Base-by-base conservation (phyloP, 441 rosid species). In the Theobroma grandiflorum region DNA sequence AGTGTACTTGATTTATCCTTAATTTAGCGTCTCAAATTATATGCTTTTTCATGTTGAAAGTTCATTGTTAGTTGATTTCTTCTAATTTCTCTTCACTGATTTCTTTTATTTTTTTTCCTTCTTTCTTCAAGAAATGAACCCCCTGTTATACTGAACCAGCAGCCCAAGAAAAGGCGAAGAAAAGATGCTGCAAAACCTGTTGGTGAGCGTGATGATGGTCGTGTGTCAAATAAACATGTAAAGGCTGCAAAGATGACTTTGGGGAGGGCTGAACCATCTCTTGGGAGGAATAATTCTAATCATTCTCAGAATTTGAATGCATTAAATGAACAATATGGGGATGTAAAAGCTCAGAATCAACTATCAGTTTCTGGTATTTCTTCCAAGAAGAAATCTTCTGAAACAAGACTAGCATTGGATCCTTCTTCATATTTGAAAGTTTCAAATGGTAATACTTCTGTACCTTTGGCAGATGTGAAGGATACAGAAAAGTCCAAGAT, bases 91-190 rank as follows among this genome's bases (percentile, higher is more conserved):
- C 49, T 80, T 82, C 26, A 15, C 78, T 82, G 67, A 82, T 84
- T 78, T 73, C 75, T 64, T 67, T 82, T 35, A 16, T 78, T 86
- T 77, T 43, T 79, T 82, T 82, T 64, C 82, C 78, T 35, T 58
- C 12, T 53, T 65, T 50, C 47, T 35, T 63, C 71, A 72, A 85
- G 94, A 84, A 93, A 81, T 72, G 94, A 91, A 82, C 86, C 95
- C 76, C 20, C 89, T 14, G 81, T 84, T 72, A 77, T 81, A 75
- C 86, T 97, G 71, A 85, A 79, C 78, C 94, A 90, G 83, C 97
- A 92, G 84, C 89, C 89, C n/a, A 97, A 91, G 87, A 97, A 94
- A 88, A 87, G 98, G 88, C 86, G 92, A 86, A 90, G 95, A 84
- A 97, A 88, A 87, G 97, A 95, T 83, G 72, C 87, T 68, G 73